Evolutionary conservation across 2,329 filamentous ascomycete genomes (phyloP).

Genomic region (Coleophoma crateriformis): DNA sequence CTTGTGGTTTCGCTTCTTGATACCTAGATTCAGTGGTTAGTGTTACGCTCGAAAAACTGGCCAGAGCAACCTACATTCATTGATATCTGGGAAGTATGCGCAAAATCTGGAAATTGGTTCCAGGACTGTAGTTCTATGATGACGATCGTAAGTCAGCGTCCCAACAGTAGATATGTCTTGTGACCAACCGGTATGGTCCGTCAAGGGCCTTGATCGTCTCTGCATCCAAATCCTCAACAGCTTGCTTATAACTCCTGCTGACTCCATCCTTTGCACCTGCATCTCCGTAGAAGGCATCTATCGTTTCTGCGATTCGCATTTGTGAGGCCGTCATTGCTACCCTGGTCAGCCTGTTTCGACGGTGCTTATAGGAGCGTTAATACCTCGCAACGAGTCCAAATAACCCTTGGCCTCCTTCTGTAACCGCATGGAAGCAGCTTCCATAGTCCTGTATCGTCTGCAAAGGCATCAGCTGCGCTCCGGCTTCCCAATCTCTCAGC

Average conservation of each 20-base stretch:
- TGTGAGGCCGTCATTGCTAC: constrained; percentile 97
- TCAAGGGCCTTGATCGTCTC: constrained; percentile 98
- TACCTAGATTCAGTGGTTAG: constrained; percentile 46
- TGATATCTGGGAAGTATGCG: constrained; percentile 97
- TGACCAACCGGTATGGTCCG: constrained; percentile 73
- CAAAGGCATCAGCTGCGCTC: not conserved
- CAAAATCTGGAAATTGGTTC: constrained; percentile 96
- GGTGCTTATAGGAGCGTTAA: not conserved
- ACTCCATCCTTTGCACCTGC: constrained; percentile 92
- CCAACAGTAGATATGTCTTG: too few species aligned
- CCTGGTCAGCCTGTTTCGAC: constrained; percentile 6
- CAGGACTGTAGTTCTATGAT: constrained; percentile 73
- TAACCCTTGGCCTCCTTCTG: constrained; percentile 99
- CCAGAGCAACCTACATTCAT: constrained; percentile 67
- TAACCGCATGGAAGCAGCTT: constrained; percentile 82
- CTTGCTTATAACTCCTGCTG: constrained; percentile 95
- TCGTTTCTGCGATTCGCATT: constrained; percentile 98
- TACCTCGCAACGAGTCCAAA: constrained; percentile 87
- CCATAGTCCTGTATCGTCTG: constrained; percentile 96
- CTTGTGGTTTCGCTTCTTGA: constrained; percentile 98
- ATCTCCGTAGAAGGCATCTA: constrained; percentile 98
- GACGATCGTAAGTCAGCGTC: too few species aligned
- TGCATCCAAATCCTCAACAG: constrained; percentile 93
- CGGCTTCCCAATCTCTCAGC: too few species aligned
- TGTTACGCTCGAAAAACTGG: not conserved